Percentiles rank a stretch among this genome's conserved stretches.
phyloP scores from a whole-genome alignment of 345 rosid species.

The Ceriops tagal region DNA sequence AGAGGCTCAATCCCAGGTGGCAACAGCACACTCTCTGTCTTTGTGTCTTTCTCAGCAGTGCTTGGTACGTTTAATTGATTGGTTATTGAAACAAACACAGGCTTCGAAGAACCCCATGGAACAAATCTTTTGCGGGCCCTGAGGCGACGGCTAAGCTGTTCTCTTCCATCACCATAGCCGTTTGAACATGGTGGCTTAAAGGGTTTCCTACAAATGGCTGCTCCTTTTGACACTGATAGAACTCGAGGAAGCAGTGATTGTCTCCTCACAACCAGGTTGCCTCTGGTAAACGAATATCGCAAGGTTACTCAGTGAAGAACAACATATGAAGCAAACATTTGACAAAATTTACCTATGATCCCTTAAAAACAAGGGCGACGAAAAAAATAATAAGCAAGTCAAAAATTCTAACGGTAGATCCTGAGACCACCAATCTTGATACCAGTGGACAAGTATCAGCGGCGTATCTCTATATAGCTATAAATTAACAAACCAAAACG shows the following conservation, averaged over 20 bases:
- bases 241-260: conserved; percentile 83
- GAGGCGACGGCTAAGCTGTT: conserved; percentile 74
- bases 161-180: conserved; percentile 53
- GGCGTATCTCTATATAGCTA: too few species aligned
- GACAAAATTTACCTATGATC: too few species aligned
- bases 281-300: conserved; percentile 42
- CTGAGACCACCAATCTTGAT: too few species aligned
- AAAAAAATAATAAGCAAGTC: too few species aligned
- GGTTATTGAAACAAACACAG: conserved; percentile 49
- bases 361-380: too few species aligned
- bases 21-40: conserved; percentile 55
- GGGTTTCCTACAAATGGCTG: conserved; percentile 86
- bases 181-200: conserved; percentile 77
- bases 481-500: too few species aligned
- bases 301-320: not conserved
- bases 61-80: conserved; percentile 27
- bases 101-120: conserved; percentile 84
- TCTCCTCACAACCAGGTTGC: conserved; percentile 74
- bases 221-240: conserved; percentile 81
- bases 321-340: too few species aligned
- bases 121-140: conserved; percentile 84
- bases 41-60: conserved; percentile 32
- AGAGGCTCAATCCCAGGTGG: conserved; percentile 85
- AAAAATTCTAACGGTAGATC: too few species aligned
- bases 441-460: too few species aligned